Base-by-base conservation (phyloP, 1,139 yeast species). In the Blastobotrys illinoisensis region DNA sequence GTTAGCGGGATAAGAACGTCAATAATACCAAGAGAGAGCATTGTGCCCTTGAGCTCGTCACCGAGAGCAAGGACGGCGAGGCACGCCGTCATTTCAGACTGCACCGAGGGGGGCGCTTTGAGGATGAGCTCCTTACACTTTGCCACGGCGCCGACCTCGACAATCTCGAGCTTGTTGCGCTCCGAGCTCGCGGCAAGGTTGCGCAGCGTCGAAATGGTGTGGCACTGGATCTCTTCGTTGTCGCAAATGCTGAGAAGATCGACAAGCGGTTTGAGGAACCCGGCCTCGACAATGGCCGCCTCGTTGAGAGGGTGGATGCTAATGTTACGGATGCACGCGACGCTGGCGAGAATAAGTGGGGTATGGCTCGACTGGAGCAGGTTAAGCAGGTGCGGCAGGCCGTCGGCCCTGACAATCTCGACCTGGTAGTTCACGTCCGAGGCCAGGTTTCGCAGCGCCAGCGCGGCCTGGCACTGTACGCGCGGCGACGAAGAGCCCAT, bases 401-500 rank as follows among this genome's bases (percentile, higher is more conserved):
- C 99, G 54, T 96, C 96, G 46, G 96, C 93, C 65, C 96, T 80
- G 28, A 93, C 99, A 62, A 93, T 90, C 70, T 93, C 98, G 58
- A 93, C 82, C 74, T 93, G 99, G 72, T 93, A 93, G 56, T 73
- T 73, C 16, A 91, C 89, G 72, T 93, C 99, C 2, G 96, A 87
- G 1, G 99, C 99, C 67, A 93, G 80, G 68, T 93, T 93, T 74
- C 99, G 82, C 64, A 93, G 79, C 1, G 98, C 99, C 59, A 93
- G 78, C 5, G 99, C 95, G 0, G 99, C 98, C 74, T 93, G 99
- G 71, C 99, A 93, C 73, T 93, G 98, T 36, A 93, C 97, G 64
- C 98, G 80, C 36, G 97, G 95, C 49, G 79, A 72, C 40, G 93
- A 83, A 2, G 96, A 87, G 68, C 89, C 95, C 99, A 95, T 93